phyloP scores from a whole-genome alignment of 805 yeast species.

The Barnettozyma sucrosica region DNA sequence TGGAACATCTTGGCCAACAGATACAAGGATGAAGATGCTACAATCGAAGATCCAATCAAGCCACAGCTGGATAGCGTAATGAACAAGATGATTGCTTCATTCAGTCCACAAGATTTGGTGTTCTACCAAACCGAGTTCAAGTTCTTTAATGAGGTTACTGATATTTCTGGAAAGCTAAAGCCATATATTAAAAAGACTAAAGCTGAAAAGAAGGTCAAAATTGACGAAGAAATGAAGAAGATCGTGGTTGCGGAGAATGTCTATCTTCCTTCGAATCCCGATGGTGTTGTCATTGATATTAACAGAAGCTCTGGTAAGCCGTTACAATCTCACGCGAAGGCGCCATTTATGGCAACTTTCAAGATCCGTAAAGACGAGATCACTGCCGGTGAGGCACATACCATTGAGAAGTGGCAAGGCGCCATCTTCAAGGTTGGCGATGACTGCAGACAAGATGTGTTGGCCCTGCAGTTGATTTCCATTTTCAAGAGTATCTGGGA shows the following conservation, averaged over 20 bases:
- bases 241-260: slow-evolving; percentile 75
- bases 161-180: slow-evolving; percentile 89
- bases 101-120: slow-evolving; percentile 51
- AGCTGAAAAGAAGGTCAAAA: slow-evolving; percentile 92
- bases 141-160: slow-evolving; percentile 87
- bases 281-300: slow-evolving; percentile 88
- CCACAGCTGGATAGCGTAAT: slow-evolving; percentile 76
- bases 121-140: slow-evolving; percentile 81
- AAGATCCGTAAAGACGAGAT: slow-evolving; percentile 60
- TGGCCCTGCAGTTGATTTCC: slow-evolving; percentile 87
- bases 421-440: slow-evolving; percentile 99
- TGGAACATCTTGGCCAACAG: slow-evolving; percentile 97
- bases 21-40: slow-evolving; percentile 82
- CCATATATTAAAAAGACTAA: slow-evolving; percentile 92
- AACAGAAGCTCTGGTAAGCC: slow-evolving; percentile 91
- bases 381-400: slow-evolving; percentile 34
- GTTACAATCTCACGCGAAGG: slow-evolving; percentile 95
- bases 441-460: slow-evolving; percentile 95
- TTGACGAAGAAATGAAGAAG: slow-evolving; percentile 89
- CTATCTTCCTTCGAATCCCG: slow-evolving; percentile 93
- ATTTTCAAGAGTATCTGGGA: slow-evolving; percentile 90
- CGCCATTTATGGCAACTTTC: slow-evolving; percentile 97
- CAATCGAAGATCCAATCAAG: slow-evolving; percentile 73
- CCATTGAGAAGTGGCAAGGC: slow-evolving; percentile 75
- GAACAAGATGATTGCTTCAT: slow-evolving; percentile 53